Conservation (phyloP, 306 rosid genomes). For the barrel medic (Medicago truncatula) region DNA sequence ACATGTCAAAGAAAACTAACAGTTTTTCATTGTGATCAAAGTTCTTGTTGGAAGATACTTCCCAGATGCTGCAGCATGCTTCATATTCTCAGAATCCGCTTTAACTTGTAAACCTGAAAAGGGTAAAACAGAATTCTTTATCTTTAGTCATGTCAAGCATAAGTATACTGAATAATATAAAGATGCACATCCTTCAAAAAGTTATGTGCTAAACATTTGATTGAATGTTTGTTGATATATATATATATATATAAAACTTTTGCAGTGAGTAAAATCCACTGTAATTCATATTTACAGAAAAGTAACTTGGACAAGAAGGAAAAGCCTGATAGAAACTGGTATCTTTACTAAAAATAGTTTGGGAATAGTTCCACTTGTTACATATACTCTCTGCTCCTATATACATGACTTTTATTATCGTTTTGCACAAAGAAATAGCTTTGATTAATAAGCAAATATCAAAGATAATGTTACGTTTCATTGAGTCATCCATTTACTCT, state of each 20-base stretch:
- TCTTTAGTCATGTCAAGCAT: constrained; percentile 6
- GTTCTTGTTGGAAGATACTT: constrained; percentile 16
- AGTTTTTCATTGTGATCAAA: neutral
- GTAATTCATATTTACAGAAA: too few species aligned
- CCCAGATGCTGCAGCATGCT: constrained; percentile 24
- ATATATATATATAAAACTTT: neutral
- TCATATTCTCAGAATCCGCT: constrained; percentile 80
- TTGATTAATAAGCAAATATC: too few species aligned
- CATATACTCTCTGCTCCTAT: too few species aligned
- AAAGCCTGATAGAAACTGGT: too few species aligned
- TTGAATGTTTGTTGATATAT: constrained; percentile 6
- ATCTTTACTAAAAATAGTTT: too few species aligned
- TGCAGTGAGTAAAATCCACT: too few species aligned
- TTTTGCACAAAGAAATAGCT: too few species aligned
- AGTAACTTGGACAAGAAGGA: too few species aligned
- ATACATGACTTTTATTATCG: too few species aligned
- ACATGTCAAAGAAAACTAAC: constrained; percentile 1
- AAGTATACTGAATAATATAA: constrained; percentile 4
- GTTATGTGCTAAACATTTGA: neutral
- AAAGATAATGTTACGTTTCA: too few species aligned
- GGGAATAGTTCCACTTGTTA: too few species aligned
- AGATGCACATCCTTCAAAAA: constrained; percentile 13
- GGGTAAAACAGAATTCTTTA: constrained; percentile 17
- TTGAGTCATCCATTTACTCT: too few species aligned
- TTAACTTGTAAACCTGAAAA: constrained; percentile 82